Percentiles rank a stretch among this genome's conserved stretches.
Evolutionary conservation across 768 basidiomycete species (phyloP).

Genomic region (Amanita muscaria): DNA sequence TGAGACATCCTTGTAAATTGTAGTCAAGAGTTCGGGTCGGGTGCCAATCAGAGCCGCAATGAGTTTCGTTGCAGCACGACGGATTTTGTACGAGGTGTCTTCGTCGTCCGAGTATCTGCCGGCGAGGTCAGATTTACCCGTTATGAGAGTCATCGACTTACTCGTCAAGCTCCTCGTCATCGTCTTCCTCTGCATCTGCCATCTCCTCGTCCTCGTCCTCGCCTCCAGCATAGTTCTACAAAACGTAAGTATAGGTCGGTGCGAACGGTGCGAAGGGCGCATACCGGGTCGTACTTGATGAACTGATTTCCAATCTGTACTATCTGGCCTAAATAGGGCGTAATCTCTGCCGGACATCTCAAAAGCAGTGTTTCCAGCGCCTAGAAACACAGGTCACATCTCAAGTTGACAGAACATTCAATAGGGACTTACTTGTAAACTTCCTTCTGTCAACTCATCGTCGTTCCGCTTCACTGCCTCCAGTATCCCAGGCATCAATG

Average conservation of each 20-base stretch:
- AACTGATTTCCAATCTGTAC: constrained; percentile 63
- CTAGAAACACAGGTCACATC: constrained; percentile 24
- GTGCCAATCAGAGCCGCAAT: constrained; percentile 80
- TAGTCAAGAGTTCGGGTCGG: constrained; percentile 75
- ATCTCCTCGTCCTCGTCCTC: constrained; percentile 46
- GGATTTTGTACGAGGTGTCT: constrained; percentile 96
- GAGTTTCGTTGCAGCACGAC: constrained; percentile 87
- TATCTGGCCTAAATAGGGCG: constrained; percentile 60
- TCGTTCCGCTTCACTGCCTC: constrained; percentile 66
- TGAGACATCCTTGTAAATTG: constrained; percentile 78
- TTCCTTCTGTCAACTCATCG: constrained; percentile 76
- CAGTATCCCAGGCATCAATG: constrained; percentile 64
- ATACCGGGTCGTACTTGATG: constrained; percentile 90
- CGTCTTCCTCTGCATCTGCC: constrained; percentile 66
- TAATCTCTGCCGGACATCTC: constrained; percentile 76
- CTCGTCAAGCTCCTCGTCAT: constrained; percentile 73
- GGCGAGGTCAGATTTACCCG: neutral
- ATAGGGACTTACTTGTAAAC: constrained; percentile 48
- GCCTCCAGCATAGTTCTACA: constrained; percentile 44
- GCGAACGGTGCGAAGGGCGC: constrained; percentile 16
- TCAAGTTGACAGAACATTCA: neutral
- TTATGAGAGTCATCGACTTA: constrained; percentile 62
- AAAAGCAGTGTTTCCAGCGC: constrained; percentile 81
- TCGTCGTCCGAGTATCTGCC: constrained; percentile 93
- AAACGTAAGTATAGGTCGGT: neutral